A percentile compares a stretch with the other conserved stretches of the same genome.
phyloP scores from a whole-genome alignment of 441 rosid genomes.

The Rhodomyrtus psidioides region DNA sequence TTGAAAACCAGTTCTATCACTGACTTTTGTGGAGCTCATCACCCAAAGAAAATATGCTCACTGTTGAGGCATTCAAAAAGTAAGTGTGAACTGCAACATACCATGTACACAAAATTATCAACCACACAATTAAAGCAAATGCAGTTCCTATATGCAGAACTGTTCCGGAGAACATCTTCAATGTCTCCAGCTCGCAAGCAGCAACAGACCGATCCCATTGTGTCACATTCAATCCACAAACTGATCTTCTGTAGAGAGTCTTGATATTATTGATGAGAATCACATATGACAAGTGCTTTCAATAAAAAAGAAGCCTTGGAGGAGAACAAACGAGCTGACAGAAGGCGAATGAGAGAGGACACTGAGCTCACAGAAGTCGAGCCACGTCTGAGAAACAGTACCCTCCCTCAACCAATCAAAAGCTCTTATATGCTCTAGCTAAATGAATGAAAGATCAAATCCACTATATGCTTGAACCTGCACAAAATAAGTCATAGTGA shows the following conservation, averaged over 20 bases:
- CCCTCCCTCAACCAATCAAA: slow-evolving; percentile 33
- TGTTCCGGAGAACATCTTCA: slow-evolving; percentile 65
- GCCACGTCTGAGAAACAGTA: slow-evolving; percentile 39
- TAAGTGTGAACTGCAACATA: neutral
- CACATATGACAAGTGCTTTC: slow-evolving; percentile 1
- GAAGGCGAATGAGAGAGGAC: slow-evolving; percentile 52
- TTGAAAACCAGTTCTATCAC: neutral
- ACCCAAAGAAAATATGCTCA: neutral
- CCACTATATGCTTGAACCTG: slow-evolving; percentile 21
- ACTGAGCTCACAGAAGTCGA: slow-evolving; percentile 58
- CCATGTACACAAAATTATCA: slow-evolving; percentile 53
- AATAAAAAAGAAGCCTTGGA: slow-evolving; percentile 3
- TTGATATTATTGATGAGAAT: slow-evolving; percentile 16
- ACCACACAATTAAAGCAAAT: slow-evolving; percentile 65
- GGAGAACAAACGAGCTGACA: neutral
- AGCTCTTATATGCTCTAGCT: neutral
- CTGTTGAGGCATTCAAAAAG: neutral
- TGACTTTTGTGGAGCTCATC: neutral
- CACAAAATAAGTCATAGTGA: slow-evolving; percentile 4
- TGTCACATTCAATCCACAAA: slow-evolving; percentile 16
- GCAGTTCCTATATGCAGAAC: slow-evolving; percentile 65
- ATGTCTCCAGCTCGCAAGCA: slow-evolving; percentile 60
- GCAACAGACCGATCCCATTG: slow-evolving; percentile 89
- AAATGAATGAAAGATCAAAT: neutral
- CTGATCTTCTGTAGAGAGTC: slow-evolving; percentile 6